A percentile compares a stretch with the other conserved stretches of the same genome.
These are phyloP conservation scores for Pichia sp. DNA, from an alignment of 1,139 yeast genomes.

Conservation along the genomic window DNA sequence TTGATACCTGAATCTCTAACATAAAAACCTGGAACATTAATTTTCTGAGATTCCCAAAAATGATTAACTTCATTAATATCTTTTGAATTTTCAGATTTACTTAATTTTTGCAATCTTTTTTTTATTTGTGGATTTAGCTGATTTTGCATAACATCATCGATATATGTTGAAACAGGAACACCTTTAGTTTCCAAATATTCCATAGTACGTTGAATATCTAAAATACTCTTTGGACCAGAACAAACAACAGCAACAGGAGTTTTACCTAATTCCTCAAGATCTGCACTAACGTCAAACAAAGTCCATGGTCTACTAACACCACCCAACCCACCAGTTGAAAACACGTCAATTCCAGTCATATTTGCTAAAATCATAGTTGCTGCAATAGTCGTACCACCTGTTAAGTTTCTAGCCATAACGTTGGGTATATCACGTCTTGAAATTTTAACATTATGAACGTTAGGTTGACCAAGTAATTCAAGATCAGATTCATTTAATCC, in stretches of 20 bases:
- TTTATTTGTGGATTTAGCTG: slow-evolving; percentile 23
- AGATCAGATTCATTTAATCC: slow-evolving; percentile 52
- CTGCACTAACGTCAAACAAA: slow-evolving; percentile 76
- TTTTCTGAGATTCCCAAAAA: slow-evolving; percentile 9
- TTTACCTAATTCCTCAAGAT: slow-evolving; percentile 73
- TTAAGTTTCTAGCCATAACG: slow-evolving; percentile 54
- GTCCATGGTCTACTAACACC: slow-evolving; percentile 86
- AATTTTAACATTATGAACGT: slow-evolving; percentile 48
- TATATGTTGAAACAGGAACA: slow-evolving; percentile 42
- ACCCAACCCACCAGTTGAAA: slow-evolving; percentile 92
- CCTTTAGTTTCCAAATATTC: slow-evolving; percentile 90
- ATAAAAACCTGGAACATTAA: slow-evolving; percentile 79
- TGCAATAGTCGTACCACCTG: slow-evolving; percentile 90
- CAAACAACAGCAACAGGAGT: slow-evolving; percentile 87
- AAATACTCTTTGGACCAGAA: slow-evolving; percentile 83
- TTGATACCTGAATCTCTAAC: slow-evolving; percentile 66
- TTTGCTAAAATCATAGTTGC: slow-evolving; percentile 81
- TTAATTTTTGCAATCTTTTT: neutral
- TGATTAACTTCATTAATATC: slow-evolving; percentile 4
- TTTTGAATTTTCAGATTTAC: neutral
- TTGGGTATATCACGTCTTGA: slow-evolving; percentile 79
- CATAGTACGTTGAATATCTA: slow-evolving; percentile 75
- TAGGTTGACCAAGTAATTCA: slow-evolving; percentile 41
- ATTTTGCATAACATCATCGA: slow-evolving; percentile 22
- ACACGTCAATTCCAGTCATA: slow-evolving; percentile 71